Evolutionary conservation across 2,329 filamentous ascomycete species (phyloP), one percentile per base, ranked within the genome.

Genomic region (Fonsecaea nubica): DNA sequence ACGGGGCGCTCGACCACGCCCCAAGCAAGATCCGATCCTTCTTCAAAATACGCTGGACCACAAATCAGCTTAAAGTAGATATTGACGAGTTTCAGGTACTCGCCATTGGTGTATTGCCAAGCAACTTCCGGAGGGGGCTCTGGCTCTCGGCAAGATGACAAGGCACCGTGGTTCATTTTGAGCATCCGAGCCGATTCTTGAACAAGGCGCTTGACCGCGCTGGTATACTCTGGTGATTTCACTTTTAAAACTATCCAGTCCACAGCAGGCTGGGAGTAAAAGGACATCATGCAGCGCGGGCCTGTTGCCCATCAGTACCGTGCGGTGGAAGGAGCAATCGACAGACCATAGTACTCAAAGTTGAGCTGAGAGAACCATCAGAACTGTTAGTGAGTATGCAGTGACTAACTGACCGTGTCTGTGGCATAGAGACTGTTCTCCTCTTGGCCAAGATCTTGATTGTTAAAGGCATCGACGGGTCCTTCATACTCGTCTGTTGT

Each of bases 241-340:
- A 62, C 50, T 32, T 62, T 65, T 7, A 38, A 58, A 32, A 10
- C 53, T 6, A 66, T 33, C 64, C 64, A 66, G 25, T 62, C 58
- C 38, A 63, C 52, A 7, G 52, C 59, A 52, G 64, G 40, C 21
- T 52, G 58, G 30, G 64, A 63, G 40, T 36, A 66, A 18, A 66
- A 58, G 21, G 64, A 66, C 53, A 66, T n/a, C 13, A 66, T 25
- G 54, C 58, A 40, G n/a, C 64, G 58, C 10, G 64, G 64, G 33
- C 64, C 64, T 55, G 25, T 45, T 9, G 21, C 21, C 6, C 21
- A 21, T 45, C 42, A 45, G 9, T 45, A 9, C n/a, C 4, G 8
- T 21, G n/a, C n/a, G 8, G 5, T 45, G 6, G n/a, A 45, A 5
- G 1, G n/a, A 18, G 6, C 15, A 18, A 45, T 21, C 9, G 42